phyloP scores from a whole-genome alignment of 1,284 basidiomycete species.

The Laetiporus sulphureus region DNA sequence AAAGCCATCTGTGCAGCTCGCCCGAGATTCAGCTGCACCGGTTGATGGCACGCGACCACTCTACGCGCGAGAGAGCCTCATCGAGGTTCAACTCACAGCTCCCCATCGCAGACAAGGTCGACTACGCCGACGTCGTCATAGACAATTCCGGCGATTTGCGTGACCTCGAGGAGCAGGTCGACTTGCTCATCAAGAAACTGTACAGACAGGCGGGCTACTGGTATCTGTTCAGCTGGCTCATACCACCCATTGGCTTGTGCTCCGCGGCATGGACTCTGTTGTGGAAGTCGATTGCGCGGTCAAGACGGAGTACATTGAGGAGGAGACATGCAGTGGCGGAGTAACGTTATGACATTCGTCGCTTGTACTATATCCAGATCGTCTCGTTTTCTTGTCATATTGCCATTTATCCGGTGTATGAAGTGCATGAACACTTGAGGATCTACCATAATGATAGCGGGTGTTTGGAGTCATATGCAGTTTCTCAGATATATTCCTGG shows the following conservation, averaged over 20 bases:
- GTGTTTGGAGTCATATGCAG: too few species aligned
- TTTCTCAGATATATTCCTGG: too few species aligned
- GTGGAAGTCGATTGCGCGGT: conserved; percentile 21
- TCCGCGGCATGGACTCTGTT: conserved; percentile 29
- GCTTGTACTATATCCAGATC: too few species aligned
- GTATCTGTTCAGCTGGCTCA: conserved; percentile 74
- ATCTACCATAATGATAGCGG: too few species aligned
- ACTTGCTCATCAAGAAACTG: conserved; percentile 54
- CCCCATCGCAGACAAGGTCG: conserved; percentile 72
- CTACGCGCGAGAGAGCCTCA: conserved; percentile 55
- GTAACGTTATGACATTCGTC: too few species aligned
- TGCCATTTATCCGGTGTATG: too few species aligned
- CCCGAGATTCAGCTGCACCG: conserved; percentile 75
- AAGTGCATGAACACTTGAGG: too few species aligned
- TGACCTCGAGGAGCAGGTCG: conserved; percentile 70
- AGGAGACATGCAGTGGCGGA: too few species aligned
- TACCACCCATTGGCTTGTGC: conserved; percentile 68
- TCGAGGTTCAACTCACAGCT: conserved; percentile 79
- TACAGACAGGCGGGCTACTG: conserved; percentile 50
- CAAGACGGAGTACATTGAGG: too few species aligned
- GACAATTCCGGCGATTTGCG: conserved; percentile 80
- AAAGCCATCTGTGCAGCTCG: conserved; percentile 42
- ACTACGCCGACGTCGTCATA: conserved; percentile 81
- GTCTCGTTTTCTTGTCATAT: too few species aligned
- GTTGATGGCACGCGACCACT: conserved; percentile 64